These are phyloP conservation scores for Moesziomyces antarcticus DNA, from an alignment of 1,284 basidiomycete genomes.

Conservation along the genomic window DNA sequence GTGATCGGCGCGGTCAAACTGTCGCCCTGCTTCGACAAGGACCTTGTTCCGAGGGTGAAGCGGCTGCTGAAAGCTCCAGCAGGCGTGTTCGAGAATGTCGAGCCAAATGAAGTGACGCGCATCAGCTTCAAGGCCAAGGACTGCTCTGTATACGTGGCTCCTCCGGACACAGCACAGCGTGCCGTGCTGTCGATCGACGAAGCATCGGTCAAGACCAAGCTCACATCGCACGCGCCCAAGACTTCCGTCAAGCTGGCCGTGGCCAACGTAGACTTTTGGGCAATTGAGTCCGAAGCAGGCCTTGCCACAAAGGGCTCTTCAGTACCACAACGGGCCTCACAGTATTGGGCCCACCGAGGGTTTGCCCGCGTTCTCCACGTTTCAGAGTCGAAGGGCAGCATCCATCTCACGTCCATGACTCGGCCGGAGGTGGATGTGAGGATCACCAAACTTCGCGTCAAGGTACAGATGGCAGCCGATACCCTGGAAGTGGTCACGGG, in stretches of 20 bases:
- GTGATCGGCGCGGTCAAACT: constrained; percentile 77
- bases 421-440: constrained; percentile 60
- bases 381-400: constrained; percentile 54
- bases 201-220: constrained; percentile 43
- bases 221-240: constrained; percentile 52
- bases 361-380: constrained; percentile 66
- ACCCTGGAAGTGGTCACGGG: constrained; percentile 34
- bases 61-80: constrained; percentile 84
- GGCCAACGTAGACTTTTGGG: constrained; percentile 31
- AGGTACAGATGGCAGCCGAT: constrained; percentile 53
- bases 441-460: constrained; percentile 33
- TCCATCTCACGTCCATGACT: constrained; percentile 48
- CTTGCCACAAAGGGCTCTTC: not conserved
- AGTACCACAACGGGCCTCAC: constrained; percentile 11
- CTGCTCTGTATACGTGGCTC: constrained; percentile 33
- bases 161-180: constrained; percentile 22
- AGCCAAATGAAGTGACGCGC: constrained; percentile 86
- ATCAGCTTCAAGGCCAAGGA: constrained; percentile 69
- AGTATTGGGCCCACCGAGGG: constrained; percentile 37
- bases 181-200: constrained; percentile 49
- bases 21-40: constrained; percentile 75
- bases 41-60: constrained; percentile 76
- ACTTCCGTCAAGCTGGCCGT: constrained; percentile 45
- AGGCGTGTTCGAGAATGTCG: constrained; percentile 90
- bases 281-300: constrained; percentile 14